Base-by-base conservation (phyloP, 257 asterid species). In the Datura wrightii region DNA sequence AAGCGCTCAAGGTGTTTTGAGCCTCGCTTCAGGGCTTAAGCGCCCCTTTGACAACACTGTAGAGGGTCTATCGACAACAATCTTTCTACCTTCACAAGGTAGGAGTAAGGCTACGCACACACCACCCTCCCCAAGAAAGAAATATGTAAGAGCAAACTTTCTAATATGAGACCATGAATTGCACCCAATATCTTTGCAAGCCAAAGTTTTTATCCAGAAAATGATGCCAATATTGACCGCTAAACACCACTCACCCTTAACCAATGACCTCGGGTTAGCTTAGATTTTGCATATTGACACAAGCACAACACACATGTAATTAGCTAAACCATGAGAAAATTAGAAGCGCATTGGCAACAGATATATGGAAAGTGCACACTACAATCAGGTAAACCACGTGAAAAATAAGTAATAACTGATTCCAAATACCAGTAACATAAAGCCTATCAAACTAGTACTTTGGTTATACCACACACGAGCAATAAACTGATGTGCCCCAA, bases 191-290 rank as follows among this genome's bases (percentile, higher is more conserved):
- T 69, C 34, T 69, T 69, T 15, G 34, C 79, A 69, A 54, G 79
- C 15, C 5, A 67, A 37, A 69, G 79, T 2, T 69, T 5, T 69
- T 69, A 41, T 69, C 79, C 79, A 15, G 3, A 69, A 69, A 69
- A 69, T 69, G 54, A 69, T 69, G 36, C 41, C 36, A 69, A 69
- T 69, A 16, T 69, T 69, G 79, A 69, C 53, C 54, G 39, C 54
- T 69, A 69, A 59, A n/a, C 66, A 59, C 10, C 66, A 59, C 36
- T 59, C 66, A 59, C 66, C 66, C 66, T 59, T 59, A 41, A 8
- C 53, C 54, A 69, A 69, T 41, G 79, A 69, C 16, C 79, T 39
- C 79, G 41, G 79, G 79, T 69, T 69, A 34, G 54, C 76, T 41
- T 16, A 41, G 34, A 69, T 8, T 69, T 69, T 69, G 53, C 53